Conservation (phyloP, 2,329 filamentous ascomycete species). For the Penicillium paneum region DNA sequence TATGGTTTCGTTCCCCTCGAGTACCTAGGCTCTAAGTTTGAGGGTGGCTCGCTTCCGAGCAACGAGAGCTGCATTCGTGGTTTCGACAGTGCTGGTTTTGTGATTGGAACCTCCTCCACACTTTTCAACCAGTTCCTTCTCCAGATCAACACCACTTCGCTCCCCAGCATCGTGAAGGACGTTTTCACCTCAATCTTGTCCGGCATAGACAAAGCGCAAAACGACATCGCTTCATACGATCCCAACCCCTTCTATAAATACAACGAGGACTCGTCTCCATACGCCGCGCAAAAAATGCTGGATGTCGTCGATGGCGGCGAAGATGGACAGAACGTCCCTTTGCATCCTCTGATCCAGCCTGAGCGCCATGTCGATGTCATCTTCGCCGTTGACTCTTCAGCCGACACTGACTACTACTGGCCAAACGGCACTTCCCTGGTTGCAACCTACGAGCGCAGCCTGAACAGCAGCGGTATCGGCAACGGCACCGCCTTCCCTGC, state of each 20-base stretch:
- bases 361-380: slow-evolving; percentile 72
- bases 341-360: slow-evolving; percentile 74
- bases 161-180: slow-evolving; percentile 51
- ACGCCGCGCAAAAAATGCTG: slow-evolving; percentile 53
- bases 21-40: slow-evolving; percentile 72
- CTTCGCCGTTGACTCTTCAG: slow-evolving; percentile 75
- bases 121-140: slow-evolving; percentile 79
- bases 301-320: slow-evolving; percentile 76
- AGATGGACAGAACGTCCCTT: slow-evolving; percentile 74
- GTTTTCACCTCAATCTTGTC: slow-evolving; percentile 54
- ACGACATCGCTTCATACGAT: slow-evolving; percentile 71
- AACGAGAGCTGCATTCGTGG: slow-evolving; percentile 66
- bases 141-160: slow-evolving; percentile 55
- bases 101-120: slow-evolving; percentile 82
- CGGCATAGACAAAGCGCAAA: slow-evolving; percentile 55
- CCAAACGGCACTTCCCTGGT: slow-evolving; percentile 74
- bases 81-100: slow-evolving; percentile 76
- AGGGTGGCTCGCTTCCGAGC: slow-evolving; percentile 55
- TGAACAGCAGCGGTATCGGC: slow-evolving; percentile 52
- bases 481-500: slow-evolving; percentile 70
- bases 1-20: slow-evolving; percentile 68
- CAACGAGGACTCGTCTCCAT: slow-evolving; percentile 58
- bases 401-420: slow-evolving; percentile 67
- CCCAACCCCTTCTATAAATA: slow-evolving; percentile 75
- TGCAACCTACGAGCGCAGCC: slow-evolving; percentile 68